phyloP scores from a whole-genome alignment of 331 rosid species.

The Saraca asoca region DNA sequence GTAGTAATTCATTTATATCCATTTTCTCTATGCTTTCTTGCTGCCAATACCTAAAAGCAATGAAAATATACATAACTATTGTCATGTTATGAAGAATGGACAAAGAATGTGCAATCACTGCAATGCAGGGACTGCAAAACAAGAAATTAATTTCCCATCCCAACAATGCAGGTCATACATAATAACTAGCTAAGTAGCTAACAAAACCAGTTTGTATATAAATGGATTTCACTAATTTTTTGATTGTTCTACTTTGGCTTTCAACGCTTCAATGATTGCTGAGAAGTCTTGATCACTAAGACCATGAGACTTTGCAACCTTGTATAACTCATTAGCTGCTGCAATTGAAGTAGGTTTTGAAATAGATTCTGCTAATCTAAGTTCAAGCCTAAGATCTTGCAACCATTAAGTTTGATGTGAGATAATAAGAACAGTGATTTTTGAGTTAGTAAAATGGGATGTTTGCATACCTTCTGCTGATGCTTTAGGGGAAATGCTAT shows the following conservation, averaged over 20 bases:
- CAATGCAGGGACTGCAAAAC: too few species aligned
- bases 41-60: too few species aligned
- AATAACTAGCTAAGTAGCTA: too few species aligned
- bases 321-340: conserved; percentile 87
- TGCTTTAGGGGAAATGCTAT: conserved; percentile 94
- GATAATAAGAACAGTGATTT: background rate
- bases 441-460: conserved; percentile 12
- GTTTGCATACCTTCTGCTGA: conserved; percentile 81
- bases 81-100: too few species aligned
- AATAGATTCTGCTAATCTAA: conserved; percentile 88
- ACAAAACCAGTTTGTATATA: too few species aligned
- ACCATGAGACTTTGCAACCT: conserved; percentile 89
- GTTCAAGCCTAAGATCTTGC: conserved; percentile 94
- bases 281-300: conserved; percentile 90
- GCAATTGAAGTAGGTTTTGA: conserved; percentile 87
- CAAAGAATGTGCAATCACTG: too few species aligned
- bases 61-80: too few species aligned
- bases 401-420: conserved; percentile 21
- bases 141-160: too few species aligned
- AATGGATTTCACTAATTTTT: conserved; percentile 21
- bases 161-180: too few species aligned
- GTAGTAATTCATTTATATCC: too few species aligned
- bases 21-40: too few species aligned
- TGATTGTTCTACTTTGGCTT: conserved; percentile 60
- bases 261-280: conserved; percentile 91